Base-by-base conservation (phyloP, 2,329 filamentous ascomycete species). In the Diaporthe caulivora region DNA sequence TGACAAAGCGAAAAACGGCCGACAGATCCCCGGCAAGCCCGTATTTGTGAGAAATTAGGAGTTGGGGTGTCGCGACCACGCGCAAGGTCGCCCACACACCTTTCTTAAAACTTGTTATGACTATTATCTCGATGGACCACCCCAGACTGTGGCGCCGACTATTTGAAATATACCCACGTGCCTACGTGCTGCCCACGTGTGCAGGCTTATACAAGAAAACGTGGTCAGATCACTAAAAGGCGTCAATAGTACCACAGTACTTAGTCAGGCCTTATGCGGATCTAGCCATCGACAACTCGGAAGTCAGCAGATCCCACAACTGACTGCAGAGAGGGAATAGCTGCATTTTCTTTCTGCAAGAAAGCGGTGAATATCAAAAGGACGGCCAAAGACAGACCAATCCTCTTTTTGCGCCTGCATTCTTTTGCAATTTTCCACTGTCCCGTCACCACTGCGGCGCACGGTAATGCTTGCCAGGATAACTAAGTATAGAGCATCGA, bases 21-120 rank as follows among this genome's bases (percentile, higher is more conserved):
- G 62, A 67, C 47, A 26, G 13, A 53, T 34, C 47, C 62, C 62
- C 62, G 62, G 62, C 15, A 10, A 67, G 62, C 47, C 62, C 62
- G 62, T 67, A 67, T 67, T 53, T 49, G 62, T 67, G 44, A 67
- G 62, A 67, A 53, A 26, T 67, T 67, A 40, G 62, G 40, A 67
- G 40, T 53, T 21, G 47, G 47, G 21, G 29, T 44, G 60, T n/a
- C 60, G 60, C 31, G 42, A 31, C 24, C 37, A 44, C 57, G 8
- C 54, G 34, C 55, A 42, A 13, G 9, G n/a, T n/a, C 44, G 37
- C 4, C 7, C 37, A 40, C 62, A 67, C 47, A 65, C 26, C 26
- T 49, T 21, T 44, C 18, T 37, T 37, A 5, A 18, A 1, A 34
- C 17, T 7, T 37, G 5, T 37, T 24, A 17, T 44, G 15, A 42